phyloP scores from a whole-genome alignment of 257 asterid genomes.

The Penstemon newberryi region DNA sequence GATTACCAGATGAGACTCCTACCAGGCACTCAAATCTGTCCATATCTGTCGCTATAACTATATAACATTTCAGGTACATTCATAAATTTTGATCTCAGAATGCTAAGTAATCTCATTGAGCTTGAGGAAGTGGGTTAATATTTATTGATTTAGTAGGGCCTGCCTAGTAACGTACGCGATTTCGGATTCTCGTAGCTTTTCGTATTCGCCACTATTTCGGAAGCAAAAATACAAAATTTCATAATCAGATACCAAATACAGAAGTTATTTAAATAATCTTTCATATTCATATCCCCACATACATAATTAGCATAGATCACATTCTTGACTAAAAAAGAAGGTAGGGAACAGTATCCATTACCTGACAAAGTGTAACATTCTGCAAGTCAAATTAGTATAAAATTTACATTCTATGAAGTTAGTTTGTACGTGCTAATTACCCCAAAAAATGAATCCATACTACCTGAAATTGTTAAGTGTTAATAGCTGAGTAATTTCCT shows the following conservation, averaged over 20 bases:
- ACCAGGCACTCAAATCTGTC: no score
- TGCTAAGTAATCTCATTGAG: not conserved
- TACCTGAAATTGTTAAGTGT: slow-evolving; percentile 92
- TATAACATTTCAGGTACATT: not conserved
- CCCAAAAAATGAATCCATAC: slow-evolving; percentile 6
- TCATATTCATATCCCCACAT: not conserved
- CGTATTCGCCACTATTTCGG: not conserved
- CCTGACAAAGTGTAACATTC: not conserved
- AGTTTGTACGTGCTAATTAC: not conserved
- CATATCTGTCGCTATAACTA: not conserved
- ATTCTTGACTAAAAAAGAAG: not conserved
- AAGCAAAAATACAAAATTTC: not conserved
- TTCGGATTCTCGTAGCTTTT: not conserved
- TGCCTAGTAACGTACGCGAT: not conserved
- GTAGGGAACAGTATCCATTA: not conserved
- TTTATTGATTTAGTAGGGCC: not conserved
- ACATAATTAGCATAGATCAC: not conserved
- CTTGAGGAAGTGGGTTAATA: not conserved
- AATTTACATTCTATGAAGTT: not conserved
- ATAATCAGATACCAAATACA: slow-evolving; percentile 9
- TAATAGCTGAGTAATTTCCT: slow-evolving; percentile 91
- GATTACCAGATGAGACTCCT: slow-evolving; percentile 4
- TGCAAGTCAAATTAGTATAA: not conserved
- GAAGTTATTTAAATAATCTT: not conserved
- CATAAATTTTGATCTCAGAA: not conserved